These are phyloP conservation scores for Salvia rosmarinus DNA, from an alignment of 257 asterid genomes.

Conservation along the genomic window DNA sequence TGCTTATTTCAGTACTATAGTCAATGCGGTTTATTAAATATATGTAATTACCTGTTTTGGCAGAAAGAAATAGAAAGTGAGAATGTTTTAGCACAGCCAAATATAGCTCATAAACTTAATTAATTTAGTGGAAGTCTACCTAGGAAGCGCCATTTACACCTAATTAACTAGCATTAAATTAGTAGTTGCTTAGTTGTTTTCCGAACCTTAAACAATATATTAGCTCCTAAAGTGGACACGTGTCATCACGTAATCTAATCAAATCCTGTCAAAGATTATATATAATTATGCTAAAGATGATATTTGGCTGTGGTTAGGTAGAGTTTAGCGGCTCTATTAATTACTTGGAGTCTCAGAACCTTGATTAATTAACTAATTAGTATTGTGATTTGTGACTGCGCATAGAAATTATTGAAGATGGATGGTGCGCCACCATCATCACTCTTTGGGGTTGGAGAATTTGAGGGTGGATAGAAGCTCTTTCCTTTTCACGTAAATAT, in stretches of 20 bases:
- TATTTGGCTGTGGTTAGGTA: constrained; percentile 31
- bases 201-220: constrained; percentile 15
- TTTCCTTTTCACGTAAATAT: constrained; percentile 46
- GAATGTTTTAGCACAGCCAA: constrained; percentile 21
- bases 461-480: constrained; percentile 11
- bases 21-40: too few relatives aligned
- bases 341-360: constrained; percentile 16
- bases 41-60: neutral
- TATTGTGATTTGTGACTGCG: constrained; percentile 13
- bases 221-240: constrained; percentile 20
- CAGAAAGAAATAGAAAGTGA: neutral
- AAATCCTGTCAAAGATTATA: constrained; percentile 2
- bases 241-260: constrained; percentile 15
- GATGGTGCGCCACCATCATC: constrained; percentile 31
- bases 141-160: constrained; percentile 16
- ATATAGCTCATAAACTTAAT: neutral
- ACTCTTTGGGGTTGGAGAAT: constrained; percentile 6
- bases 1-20: too few relatives aligned
- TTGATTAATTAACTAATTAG: constrained; percentile 7
- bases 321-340: constrained; percentile 27
- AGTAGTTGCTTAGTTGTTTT: constrained; percentile 20
- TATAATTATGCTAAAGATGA: constrained; percentile 3
- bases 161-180: neutral
- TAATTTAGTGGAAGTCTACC: neutral
- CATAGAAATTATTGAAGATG: constrained; percentile 30